Evolutionary conservation across 2,329 filamentous ascomycete genomes (phyloP), one percentile per base, ranked within the genome.

Genomic region (Paecilomyces sp.): DNA sequence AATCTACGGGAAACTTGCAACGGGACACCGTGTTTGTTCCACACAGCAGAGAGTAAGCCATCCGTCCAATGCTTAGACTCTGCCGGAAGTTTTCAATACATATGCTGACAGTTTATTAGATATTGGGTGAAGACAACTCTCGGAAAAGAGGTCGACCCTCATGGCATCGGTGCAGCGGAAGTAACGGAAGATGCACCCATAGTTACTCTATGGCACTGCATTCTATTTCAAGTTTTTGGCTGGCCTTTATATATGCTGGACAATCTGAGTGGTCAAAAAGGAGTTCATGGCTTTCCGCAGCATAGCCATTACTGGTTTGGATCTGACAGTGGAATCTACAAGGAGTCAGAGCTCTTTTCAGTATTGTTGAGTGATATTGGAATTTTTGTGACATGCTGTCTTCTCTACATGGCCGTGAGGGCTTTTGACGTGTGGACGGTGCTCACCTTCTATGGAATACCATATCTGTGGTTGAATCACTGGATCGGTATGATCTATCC

Each of bases 1-100:
- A 82, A 63, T 86, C 83, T 73, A 84, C 84, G 54, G 85, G 85
- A 65, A 82, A 88, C 75, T 85, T 88, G 76, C 81, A 85, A 60
- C 86, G 85, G 76, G 86, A 88, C 70, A 86, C 84, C 70, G 84
- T 81, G 25, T 87, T 86, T 62, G 84, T 87, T 18, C 41, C 41
- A 18, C 41, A 47, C 18, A 47, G 41, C 8, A 47, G 41, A n/a
- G 41, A 47, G 41, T 47, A 47, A 47, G 41, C n/a, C n/a, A 18
- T 22, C 31, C 31, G 3, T 28, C 11, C 8, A 33, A 47, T 18
- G 18, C 2, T 2, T 8, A 47, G 9, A 8, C 41, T 18, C n/a
- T 18, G n/a, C 8, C 4, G 7, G 3, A 18, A 33, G 18, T 47
- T 18, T 1, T 18, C n/a, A 18, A 22, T 7, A n/a, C n/a, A 18